phyloP scores from a whole-genome alignment of 2,329 filamentous ascomycete species.

The Fusarium sp. region DNA sequence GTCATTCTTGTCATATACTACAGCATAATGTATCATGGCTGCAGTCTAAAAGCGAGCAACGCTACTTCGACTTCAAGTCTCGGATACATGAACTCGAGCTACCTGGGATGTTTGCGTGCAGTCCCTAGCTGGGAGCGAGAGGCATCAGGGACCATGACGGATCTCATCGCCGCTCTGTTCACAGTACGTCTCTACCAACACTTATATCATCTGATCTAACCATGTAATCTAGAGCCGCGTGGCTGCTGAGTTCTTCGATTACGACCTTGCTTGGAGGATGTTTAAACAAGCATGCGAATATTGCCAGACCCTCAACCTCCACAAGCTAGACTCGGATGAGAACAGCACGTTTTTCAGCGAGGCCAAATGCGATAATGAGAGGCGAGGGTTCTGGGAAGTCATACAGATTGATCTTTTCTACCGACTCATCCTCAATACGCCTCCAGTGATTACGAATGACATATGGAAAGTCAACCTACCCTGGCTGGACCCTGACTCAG shows the following conservation, averaged over 20 bases:
- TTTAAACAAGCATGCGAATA: slow-evolving; percentile 46
- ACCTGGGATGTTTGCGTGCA: slow-evolving; percentile 45
- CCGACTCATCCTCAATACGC: slow-evolving; percentile 46
- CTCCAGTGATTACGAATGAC: slow-evolving; percentile 42
- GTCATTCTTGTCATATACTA: slow-evolving; percentile 47
- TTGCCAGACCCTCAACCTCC: slow-evolving; percentile 45
- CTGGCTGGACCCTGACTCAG: slow-evolving; percentile 43
- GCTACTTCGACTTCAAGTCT: slow-evolving; percentile 12
- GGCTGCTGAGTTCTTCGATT: slow-evolving; percentile 47
- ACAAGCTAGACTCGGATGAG: slow-evolving; percentile 45
- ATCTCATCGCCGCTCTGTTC: slow-evolving; percentile 46
- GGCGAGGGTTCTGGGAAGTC: slow-evolving; percentile 48
- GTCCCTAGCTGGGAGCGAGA: slow-evolving; percentile 46
- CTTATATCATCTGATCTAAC: not conserved
- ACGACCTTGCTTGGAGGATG: slow-evolving; percentile 47
- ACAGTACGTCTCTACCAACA: slow-evolving; percentile 28
- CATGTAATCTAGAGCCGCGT: slow-evolving; percentile 38
- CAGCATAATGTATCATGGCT: slow-evolving; percentile 45
- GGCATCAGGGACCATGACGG: slow-evolving; percentile 45
- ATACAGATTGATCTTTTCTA: slow-evolving; percentile 48
- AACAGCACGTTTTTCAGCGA: slow-evolving; percentile 13
- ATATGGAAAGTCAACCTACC: slow-evolving; percentile 48
- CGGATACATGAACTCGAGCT: slow-evolving; percentile 41
- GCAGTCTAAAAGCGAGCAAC: slow-evolving; percentile 38
- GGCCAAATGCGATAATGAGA: slow-evolving; percentile 38